Conservation (phyloP, 495 filamentous ascomycete genomes). For the Penicillium chermesinum region DNA sequence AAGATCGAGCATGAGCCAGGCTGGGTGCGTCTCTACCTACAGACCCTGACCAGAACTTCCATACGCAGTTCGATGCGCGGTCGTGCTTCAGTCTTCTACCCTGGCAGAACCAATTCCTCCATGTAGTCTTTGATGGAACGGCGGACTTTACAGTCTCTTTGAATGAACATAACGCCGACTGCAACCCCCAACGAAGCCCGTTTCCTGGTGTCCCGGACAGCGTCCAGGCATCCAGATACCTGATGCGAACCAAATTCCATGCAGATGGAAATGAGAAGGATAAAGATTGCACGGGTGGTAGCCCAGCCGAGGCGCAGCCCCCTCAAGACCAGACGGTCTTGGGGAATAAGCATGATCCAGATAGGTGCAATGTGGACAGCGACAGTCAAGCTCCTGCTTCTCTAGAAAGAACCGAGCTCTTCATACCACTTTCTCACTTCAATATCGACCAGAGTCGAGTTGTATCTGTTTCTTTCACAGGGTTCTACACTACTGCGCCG, state of each 20-base stretch:
- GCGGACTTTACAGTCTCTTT: conserved; percentile 64
- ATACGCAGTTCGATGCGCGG: conserved; percentile 55
- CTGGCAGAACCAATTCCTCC: conserved; percentile 56
- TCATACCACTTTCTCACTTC: conserved; percentile 73
- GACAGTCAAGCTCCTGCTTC: conserved; percentile 5
- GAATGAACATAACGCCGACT: conserved; percentile 66
- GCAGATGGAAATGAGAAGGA: conserved; percentile 2
- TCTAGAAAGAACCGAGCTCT: conserved; percentile 49
- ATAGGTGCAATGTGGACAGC: neutral
- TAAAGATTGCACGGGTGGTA: neutral
- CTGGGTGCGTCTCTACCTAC: conserved; percentile 56
- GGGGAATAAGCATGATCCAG: neutral
- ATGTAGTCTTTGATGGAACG: conserved; percentile 63
- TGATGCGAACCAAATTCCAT: conserved; percentile 8
- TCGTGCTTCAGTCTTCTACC: conserved; percentile 56
- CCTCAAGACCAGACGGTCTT: neutral
- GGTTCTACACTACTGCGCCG: conserved; percentile 55
- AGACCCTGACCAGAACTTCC: conserved; percentile 64
- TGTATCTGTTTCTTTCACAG: conserved; percentile 63
- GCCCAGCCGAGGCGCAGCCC: neutral
- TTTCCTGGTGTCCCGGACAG: conserved; percentile 73
- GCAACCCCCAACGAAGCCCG: conserved; percentile 53
- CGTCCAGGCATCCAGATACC: conserved; percentile 63
- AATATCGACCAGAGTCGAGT: conserved; percentile 53
- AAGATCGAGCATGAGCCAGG: conserved; percentile 44